Evolutionary conservation across 345 rosid genomes (phyloP), one percentile per base, ranked within the genome.

Genomic region (Eucalyptus erythrocorys): DNA sequence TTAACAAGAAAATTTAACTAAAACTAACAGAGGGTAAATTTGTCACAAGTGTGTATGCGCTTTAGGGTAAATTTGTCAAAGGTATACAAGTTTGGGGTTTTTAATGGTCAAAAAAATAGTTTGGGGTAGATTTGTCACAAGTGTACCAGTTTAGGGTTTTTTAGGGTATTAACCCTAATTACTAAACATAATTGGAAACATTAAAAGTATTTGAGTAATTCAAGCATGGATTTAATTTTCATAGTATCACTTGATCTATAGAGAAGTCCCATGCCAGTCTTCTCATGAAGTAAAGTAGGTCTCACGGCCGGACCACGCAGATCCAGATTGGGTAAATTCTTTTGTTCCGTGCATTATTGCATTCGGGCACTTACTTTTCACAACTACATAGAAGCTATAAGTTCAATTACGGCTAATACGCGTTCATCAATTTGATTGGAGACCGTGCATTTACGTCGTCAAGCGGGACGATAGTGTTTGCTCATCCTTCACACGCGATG

Each of bases 231-330:
- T 76, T 76, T 21, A 76, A 76, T 37, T 11, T 42, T 43, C 27
- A 10, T 34, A 19, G 0, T 17, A 34, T 71, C 2, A 11, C 13
- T 17, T 9, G 13, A 32, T 10, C 26, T 5, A 16, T 34, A 34
- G 2, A 0, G 2, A 34, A 68, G 3, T 5, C 43, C 4, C 43
- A 16, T 9, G 2, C 24, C 43, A 10, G 26, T 11, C 43, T 71
- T 9, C 13, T 12, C 43, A 34, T 34, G 26, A 9, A 68, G 43
- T 17, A 43, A 17, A 34, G 43, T 19, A 34, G 6, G 24, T 71
- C 24, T 8, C 26, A 2, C 9, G 82, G 13, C 3, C 1, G 15
- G 21, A 34, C 13, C 81, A 19, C 45, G 2, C 7, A 19, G 1
- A 34, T 71, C 7, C 14, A 6, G 14, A 21, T 37, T 13, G 24